These are phyloP conservation scores for Diplosphaera chodatii DNA, from an alignment of 139 green algal genomes.

Conservation along the genomic window DNA sequence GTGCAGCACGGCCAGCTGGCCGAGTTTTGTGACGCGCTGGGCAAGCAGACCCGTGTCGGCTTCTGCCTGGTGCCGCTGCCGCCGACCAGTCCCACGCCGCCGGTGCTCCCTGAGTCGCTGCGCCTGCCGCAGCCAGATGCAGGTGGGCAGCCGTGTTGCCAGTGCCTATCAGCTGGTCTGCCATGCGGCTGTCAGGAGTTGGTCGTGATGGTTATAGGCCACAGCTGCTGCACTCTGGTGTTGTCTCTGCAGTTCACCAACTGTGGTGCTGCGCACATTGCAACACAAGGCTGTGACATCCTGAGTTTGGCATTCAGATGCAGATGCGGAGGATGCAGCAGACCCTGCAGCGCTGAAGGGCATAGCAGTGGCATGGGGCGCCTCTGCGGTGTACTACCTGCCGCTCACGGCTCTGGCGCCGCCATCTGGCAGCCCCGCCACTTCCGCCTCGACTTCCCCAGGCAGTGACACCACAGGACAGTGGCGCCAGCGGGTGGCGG, in stretches of 20 bases:
- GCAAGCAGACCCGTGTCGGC: background rate
- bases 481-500: background rate
- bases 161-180: no score
- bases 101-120: background rate
- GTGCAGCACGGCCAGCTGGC: background rate
- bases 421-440: background rate
- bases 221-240: no score
- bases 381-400: constrained; percentile 8
- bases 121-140: background rate
- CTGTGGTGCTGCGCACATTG: no score
- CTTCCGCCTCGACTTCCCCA: background rate
- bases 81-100: no score
- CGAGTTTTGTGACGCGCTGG: background rate
- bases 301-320: no score
- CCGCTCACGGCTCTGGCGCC: background rate
- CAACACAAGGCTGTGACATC: no score
- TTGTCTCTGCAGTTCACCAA: no score
- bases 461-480: background rate
- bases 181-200: no score
- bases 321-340: no score
- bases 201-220: no score
- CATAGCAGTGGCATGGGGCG: no score
- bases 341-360: background rate
- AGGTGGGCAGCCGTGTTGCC: background rate
- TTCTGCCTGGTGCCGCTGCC: background rate